Percentiles rank a stretch among this genome's conserved stretches.
These are phyloP conservation scores for Viola pubescens DNA, from an alignment of 441 rosid species.

Conservation along the genomic window DNA sequence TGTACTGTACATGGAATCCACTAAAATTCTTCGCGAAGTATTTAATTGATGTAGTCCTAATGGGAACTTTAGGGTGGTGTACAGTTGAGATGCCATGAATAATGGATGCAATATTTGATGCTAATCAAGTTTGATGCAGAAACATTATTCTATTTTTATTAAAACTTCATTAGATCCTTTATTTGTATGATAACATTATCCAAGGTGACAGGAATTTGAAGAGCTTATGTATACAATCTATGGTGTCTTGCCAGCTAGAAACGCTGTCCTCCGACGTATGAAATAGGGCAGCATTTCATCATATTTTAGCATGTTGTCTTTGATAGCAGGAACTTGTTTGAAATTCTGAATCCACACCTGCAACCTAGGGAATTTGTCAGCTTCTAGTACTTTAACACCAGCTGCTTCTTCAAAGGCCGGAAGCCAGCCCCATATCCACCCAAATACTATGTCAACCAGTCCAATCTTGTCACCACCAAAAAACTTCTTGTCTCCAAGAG, in stretches of 20 bases:
- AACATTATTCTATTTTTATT: no score
- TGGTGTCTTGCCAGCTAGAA: no score
- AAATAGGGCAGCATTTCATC: constrained; percentile 20
- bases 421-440: constrained; percentile 41
- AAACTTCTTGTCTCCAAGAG: constrained; percentile 30
- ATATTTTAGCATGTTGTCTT: constrained; percentile 27
- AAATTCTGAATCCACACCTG: constrained; percentile 34
- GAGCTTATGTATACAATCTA: no score
- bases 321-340: constrained; percentile 27
- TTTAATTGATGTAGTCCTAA: no score
- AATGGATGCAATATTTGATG: no score
- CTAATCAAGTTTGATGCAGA: no score
- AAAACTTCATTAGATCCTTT: no score
- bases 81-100: no score
- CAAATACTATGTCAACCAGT: constrained; percentile 30
- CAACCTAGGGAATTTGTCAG: constrained; percentile 32
- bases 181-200: no score
- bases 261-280: constrained; percentile 11
- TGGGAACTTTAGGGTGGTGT: no score
- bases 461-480: constrained; percentile 43
- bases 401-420: constrained; percentile 31
- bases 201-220: no score
- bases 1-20: constrained; percentile 13
- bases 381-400: constrained; percentile 29
- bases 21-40: background rate